Base-by-base conservation (phyloP, 495 filamentous ascomycete genomes). In the Neurospora sp. region DNA sequence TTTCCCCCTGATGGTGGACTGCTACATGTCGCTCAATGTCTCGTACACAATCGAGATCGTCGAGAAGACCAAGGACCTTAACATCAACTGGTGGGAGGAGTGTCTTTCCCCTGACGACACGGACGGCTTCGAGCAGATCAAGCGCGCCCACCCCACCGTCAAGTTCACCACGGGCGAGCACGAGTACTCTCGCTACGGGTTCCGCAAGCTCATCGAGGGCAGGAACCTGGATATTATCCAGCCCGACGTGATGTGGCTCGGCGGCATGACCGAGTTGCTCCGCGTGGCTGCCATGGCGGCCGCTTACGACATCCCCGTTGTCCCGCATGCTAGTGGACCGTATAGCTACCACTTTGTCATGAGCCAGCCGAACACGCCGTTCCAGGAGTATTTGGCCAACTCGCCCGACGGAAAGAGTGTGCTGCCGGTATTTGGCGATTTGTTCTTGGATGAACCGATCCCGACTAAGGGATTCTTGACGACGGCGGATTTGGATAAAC, bases 41-140 rank as follows among this genome's bases (percentile, higher is more conserved):
- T 85, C 92, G 6, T 97, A 97, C 82, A 96, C 92, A 1, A 96
- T 97, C 74, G 90, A 97, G 80, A 86, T 97, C 14, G 94, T 91
- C 44, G 92, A 93, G 81, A 91, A 91, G 68, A 91, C 90, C 70
- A 82, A 90, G 71, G 89, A 93, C 53, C 87, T 97, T 72, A 87
- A 96, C 82, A 95, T 97, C 79, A 91, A 97, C 84, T 97, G 94
- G 94, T 97, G 93, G 93, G 94, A 97, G 85, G 94, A 97, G 83
- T 96, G 93, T 73, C 85, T 97, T 61, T 90, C 88, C 40, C 94
- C 94, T 3, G 94, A 97, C 81, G 94, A 97, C 83, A 92, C 53
- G 53, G 94, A 96, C 74, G 94, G 94, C 69, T 95, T 94, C 76
- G 90, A 90, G 68, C 89, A 92, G 78, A 88, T 97, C 82, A 97